phyloP scores from a whole-genome alignment of 2,329 filamentous ascomycete species.

The Aspergillus pseudotamarii region DNA sequence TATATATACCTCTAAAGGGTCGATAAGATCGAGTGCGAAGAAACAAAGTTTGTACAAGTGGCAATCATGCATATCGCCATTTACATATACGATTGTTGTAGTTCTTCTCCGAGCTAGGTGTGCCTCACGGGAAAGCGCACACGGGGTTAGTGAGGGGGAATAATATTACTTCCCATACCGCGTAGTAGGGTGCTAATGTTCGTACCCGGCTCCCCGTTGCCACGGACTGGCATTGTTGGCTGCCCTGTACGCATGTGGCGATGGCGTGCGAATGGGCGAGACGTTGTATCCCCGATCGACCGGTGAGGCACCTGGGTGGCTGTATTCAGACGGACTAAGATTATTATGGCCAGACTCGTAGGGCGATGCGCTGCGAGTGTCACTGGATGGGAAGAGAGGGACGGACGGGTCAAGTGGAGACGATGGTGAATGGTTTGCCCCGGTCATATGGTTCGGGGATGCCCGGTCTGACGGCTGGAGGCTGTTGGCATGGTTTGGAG shows the following conservation, averaged over 20 bases:
- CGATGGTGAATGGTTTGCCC: neutral
- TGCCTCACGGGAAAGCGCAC: neutral
- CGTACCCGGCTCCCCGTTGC: constrained; percentile 66
- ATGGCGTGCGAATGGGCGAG: constrained; percentile 26
- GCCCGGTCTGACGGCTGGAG: neutral
- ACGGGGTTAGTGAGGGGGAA: neutral
- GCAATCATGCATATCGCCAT: neutral
- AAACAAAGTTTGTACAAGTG: neutral
- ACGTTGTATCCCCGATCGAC: constrained; percentile 2
- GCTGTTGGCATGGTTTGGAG: neutral
- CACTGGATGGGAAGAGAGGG: neutral
- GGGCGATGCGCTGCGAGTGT: neutral
- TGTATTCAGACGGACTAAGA: neutral
- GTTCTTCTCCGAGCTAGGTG: neutral
- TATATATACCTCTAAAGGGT: neutral
- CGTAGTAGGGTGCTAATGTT: constrained; percentile 27
- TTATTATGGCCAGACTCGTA: neutral
- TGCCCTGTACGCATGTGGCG: constrained; percentile 37
- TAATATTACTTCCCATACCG: neutral
- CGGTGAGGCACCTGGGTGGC: neutral
- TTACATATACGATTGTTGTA: neutral
- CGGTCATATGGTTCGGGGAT: neutral
- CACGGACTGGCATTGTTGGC: constrained; percentile 62
- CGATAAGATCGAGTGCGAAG: neutral
- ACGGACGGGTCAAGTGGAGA: neutral